These are phyloP conservation scores for Candida odintsovae DNA, from an alignment of 805 yeast genomes.

Conservation along the genomic window DNA sequence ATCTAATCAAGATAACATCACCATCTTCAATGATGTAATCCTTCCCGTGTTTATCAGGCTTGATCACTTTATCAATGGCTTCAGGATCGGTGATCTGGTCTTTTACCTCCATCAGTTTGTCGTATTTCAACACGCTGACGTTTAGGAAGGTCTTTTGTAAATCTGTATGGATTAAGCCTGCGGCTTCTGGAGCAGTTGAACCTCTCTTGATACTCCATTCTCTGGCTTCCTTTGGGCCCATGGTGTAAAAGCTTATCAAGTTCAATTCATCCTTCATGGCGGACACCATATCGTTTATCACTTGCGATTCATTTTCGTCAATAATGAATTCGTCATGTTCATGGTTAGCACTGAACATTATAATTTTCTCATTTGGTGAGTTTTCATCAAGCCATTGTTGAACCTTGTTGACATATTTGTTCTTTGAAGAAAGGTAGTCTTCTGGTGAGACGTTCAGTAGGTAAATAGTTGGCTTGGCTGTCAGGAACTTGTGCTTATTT, in stretches of 20 bases:
- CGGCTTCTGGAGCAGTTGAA: conserved; percentile 81
- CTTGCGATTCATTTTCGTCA: conserved; percentile 38
- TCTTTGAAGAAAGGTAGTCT: conserved; percentile 52
- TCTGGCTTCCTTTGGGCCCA: conserved; percentile 79
- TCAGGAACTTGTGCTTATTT: conserved; percentile 66
- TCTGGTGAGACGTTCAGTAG: conserved; percentile 66
- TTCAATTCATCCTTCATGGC: conserved; percentile 64
- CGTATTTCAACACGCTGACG: conserved; percentile 67
- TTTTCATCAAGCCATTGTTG: conserved; percentile 60
- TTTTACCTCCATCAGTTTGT: conserved; percentile 38
- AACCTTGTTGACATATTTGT: conserved; percentile 47
- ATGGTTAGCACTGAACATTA: conserved; percentile 60
- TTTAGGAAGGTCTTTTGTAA: conserved; percentile 73
- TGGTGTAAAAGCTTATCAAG: conserved; percentile 79
- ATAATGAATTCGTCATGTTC: conserved; percentile 32
- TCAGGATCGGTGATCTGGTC: conserved; percentile 17
- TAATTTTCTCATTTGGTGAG: conserved; percentile 61
- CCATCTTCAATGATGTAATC: conserved; percentile 79
- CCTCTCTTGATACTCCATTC: conserved; percentile 85
- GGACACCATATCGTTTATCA: conserved; percentile 56
- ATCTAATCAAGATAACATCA: conserved; percentile 69
- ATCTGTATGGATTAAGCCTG: conserved; percentile 86
- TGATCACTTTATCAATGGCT: conserved; percentile 26
- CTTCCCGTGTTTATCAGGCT: conserved; percentile 56
- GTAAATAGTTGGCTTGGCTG: conserved; percentile 85